These are phyloP conservation scores for Penicillium lividum DNA, from an alignment of 495 filamentous ascomycete genomes.

Conservation along the genomic window DNA sequence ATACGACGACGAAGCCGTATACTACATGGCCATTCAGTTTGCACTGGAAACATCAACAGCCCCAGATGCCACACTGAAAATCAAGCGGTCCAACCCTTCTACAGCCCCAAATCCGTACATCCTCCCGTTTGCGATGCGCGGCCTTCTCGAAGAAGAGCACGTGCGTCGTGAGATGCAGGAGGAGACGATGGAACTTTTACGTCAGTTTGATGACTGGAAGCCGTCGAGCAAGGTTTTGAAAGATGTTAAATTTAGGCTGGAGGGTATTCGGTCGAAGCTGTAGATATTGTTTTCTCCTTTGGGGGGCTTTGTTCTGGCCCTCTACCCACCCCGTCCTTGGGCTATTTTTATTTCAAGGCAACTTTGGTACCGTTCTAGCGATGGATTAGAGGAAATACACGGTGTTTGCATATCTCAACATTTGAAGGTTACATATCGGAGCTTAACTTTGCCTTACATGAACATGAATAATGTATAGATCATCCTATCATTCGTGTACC, in stretches of 20 bases:
- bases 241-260: slow-evolving; percentile 93
- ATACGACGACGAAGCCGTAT: slow-evolving; percentile 89
- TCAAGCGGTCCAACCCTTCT: slow-evolving; percentile 51
- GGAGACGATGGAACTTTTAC: slow-evolving; percentile 77
- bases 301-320: not conserved
- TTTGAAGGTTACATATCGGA: not conserved
- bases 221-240: slow-evolving; percentile 85
- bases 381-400: not conserved
- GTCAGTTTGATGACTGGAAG: slow-evolving; percentile 92
- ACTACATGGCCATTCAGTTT: slow-evolving; percentile 81
- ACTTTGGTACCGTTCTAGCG: not conserved
- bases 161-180: slow-evolving; percentile 74
- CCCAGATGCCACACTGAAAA: slow-evolving; percentile 50
- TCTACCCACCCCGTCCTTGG: not conserved
- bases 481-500: too few relatives aligned
- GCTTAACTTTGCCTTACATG: not conserved
- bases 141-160: slow-evolving; percentile 87
- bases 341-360: not conserved
- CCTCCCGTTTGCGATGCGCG: slow-evolving; percentile 91
- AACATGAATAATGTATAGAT: too few relatives aligned
- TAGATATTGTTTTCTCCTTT: slow-evolving; percentile 30
- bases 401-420: not conserved
- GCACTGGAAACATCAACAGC: slow-evolving; percentile 79
- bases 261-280: slow-evolving; percentile 85
- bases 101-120: slow-evolving; percentile 76